Evolutionary conservation across 257 asterid genomes (phyloP), one percentile per base, ranked within the genome.

Genomic region (Scutellaria minor): DNA sequence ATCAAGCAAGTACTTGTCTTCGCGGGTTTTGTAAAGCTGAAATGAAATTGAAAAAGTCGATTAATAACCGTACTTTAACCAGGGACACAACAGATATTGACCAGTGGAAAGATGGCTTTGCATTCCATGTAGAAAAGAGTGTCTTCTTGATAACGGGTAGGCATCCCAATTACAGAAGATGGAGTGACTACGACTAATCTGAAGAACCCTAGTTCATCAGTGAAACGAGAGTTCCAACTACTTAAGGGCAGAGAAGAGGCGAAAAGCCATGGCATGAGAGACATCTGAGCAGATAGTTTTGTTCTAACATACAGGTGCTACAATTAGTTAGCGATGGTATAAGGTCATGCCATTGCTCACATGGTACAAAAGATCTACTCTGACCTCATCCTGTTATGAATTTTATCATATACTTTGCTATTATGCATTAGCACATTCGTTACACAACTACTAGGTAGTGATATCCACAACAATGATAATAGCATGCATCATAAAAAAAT

Each of bases 21-120:
- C 97, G 0, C 87, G 87, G 31, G 96, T 91, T 85, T 91, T 93
- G 92, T 87, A 93, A 5, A 93, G 91, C 97, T 93, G 79, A 74
- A 69, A 66, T n/a, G n/a, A 73, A 53, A 69, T n/a, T 15, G 48
- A 40, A 68, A 9, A 41, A 2, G 5, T 31, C 37, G 11, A 57
- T 10, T 13, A 57, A 31, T 6, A 31, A 27, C 13, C 20, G 8
- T 5, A 18, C 8, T 20, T 37, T 27, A 24, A 58, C 37, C 74
- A 52, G n/a, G 58, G 68, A 61, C 0, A 40, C n/a, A 41, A 39
- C 45, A 54, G 14, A 39, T 9, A 55, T 3, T 13, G 18, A 41
- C 60, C 22, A 15, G 10, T 52, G 7, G 27, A 12, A 11, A 24
- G 10, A 14, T 44, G 9, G 31, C 2, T 52, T 52, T 20, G 57